phyloP scores from a whole-genome alignment of 1,139 yeast species.

The Yamadazyma taylorii region DNA sequence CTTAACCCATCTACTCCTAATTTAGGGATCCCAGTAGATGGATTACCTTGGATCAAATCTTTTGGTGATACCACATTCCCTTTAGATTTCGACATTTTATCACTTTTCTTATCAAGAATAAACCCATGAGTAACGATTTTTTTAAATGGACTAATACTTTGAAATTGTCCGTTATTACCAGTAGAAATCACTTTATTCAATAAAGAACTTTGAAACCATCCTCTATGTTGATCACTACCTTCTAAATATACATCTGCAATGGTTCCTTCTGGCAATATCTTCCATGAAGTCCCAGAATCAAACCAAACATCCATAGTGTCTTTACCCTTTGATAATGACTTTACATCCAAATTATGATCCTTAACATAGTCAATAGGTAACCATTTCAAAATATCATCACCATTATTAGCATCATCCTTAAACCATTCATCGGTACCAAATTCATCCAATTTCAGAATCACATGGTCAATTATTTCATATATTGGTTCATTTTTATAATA shows the following conservation, averaged over 20 bases:
- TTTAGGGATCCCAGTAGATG: constrained; percentile 55
- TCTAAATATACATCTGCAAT: constrained; percentile 80
- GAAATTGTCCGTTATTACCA: constrained; percentile 32
- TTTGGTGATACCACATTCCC: constrained; percentile 79
- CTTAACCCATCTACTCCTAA: constrained; percentile 91
- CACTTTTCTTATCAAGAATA: constrained; percentile 79
- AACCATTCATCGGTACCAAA: constrained; percentile 85
- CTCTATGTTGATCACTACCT: constrained; percentile 97
- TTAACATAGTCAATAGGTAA: constrained; percentile 44
- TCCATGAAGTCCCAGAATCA: constrained; percentile 96
- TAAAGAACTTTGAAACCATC: constrained; percentile 97
- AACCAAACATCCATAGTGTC: constrained; percentile 99
- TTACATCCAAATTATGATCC: constrained; percentile 19
- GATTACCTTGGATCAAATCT: constrained; percentile 67
- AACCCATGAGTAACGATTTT: constrained; percentile 90
- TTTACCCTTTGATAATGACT: constrained; percentile 62
- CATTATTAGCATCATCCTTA: constrained; percentile 26
- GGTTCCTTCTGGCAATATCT: constrained; percentile 47
- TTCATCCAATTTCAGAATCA: constrained; percentile 52
- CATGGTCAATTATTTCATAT: constrained; percentile 52
- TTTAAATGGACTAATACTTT: constrained; percentile 68
- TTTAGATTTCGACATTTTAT: constrained; percentile 90
- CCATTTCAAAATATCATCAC: constrained; percentile 58
- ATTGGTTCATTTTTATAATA: constrained; percentile 61
- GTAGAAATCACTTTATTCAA: constrained; percentile 69